A percentile compares a stretch with the other conserved stretches of the same genome.
These are phyloP conservation scores for Pleurotus eryngii DNA, from an alignment of 768 basidiomycete species.

Conservation along the genomic window DNA sequence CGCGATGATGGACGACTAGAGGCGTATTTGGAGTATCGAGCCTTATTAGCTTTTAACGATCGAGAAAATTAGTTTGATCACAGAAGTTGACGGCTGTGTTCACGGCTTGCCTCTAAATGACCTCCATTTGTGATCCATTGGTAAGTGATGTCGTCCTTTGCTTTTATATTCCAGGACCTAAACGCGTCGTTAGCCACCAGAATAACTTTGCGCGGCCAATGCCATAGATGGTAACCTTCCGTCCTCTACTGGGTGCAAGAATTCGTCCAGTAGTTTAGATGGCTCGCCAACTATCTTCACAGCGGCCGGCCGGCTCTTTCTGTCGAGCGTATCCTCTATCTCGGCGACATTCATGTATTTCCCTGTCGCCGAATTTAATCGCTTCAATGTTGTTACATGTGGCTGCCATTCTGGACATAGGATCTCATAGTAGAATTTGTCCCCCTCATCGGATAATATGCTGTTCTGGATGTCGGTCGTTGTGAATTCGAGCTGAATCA, in stretches of 20 bases:
- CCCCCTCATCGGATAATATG: neutral
- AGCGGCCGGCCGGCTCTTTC: neutral
- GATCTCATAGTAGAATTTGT: constrained; percentile 7
- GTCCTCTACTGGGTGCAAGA: neutral
- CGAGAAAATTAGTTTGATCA: neutral
- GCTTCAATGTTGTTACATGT: neutral
- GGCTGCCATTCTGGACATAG: constrained; percentile 1
- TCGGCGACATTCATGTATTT: neutral
- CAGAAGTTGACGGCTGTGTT: neutral
- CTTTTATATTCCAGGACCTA: neutral
- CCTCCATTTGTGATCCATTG: neutral
- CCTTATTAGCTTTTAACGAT: neutral
- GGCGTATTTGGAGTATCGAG: neutral
- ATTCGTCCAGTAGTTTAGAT: neutral
- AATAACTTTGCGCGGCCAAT: neutral
- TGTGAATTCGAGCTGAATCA: neutral
- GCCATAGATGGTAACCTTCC: neutral
- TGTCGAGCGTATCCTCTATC: neutral
- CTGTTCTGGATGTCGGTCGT: constrained; percentile 4
- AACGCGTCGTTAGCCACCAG: neutral
- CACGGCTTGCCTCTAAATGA: neutral
- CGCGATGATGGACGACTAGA: neutral
- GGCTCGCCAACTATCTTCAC: neutral
- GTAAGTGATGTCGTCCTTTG: neutral
- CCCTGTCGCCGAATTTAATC: neutral